phyloP scores from a whole-genome alignment of 1,284 basidiomycete species.

The Boletellus sp. region DNA sequence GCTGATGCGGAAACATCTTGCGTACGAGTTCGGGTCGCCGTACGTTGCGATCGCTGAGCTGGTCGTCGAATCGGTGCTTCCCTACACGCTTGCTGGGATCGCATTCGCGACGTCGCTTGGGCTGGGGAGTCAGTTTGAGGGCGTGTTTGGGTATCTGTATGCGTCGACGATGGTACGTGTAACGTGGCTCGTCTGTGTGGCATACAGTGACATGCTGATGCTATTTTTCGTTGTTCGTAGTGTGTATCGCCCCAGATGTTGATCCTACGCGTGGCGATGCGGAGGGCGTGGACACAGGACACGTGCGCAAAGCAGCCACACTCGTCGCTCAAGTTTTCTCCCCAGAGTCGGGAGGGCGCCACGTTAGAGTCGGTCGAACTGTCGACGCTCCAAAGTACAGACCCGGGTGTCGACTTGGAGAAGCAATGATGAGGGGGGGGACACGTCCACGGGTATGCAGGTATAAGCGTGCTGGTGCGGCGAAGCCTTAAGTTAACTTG shows the following conservation, averaged over 20 bases:
- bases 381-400: background rate
- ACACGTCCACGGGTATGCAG: too few species aligned
- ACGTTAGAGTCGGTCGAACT: background rate
- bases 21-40: background rate
- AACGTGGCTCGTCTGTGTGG: too few species aligned
- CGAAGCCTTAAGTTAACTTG: too few species aligned
- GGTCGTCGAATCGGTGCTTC: constrained; percentile 19
- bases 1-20: background rate
- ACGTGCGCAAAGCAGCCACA: background rate
- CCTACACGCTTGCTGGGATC: constrained; percentile 14
- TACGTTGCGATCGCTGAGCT: constrained; percentile 8
- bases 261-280: constrained; percentile 15
- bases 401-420: background rate
- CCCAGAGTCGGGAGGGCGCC: background rate
- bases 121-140: background rate
- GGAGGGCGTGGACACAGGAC: constrained; percentile 1
- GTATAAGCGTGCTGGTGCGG: too few species aligned
- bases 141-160: constrained; percentile 10
- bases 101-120: constrained; percentile 9
- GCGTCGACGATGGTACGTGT: constrained; percentile 7
- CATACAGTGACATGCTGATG: background rate
- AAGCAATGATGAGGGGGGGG: background rate
- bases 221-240: background rate
- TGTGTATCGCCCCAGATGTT: constrained; percentile 20
- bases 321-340: background rate